Evolutionary conservation across 805 yeast species (phyloP).

Genomic region (Metschnikowia arizonensis): DNA sequence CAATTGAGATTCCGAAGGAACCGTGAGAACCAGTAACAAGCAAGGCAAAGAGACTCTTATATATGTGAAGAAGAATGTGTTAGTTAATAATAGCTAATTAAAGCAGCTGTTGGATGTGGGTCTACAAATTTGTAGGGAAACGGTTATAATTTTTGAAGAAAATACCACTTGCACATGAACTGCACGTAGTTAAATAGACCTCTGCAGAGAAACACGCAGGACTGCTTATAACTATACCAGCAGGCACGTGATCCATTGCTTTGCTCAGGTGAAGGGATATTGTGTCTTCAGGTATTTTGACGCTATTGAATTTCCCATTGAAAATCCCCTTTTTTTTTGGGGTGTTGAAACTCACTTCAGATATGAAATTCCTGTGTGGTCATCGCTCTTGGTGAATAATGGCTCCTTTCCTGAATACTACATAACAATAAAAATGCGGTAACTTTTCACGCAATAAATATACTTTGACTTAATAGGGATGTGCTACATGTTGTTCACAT

Average conservation of each 20-base stretch:
- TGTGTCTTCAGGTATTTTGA: neutral
- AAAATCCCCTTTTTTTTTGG: neutral
- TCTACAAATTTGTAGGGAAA: neutral
- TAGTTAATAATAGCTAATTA: neutral
- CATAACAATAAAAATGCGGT: neutral
- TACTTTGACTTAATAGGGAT: neutral
- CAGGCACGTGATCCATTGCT: neutral
- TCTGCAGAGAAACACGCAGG: conserved; percentile 5
- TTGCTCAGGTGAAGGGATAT: too few relatives aligned
- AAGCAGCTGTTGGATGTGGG: neutral
- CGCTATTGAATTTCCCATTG: neutral
- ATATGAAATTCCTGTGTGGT: neutral
- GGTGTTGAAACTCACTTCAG: neutral
- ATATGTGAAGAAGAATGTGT: neutral
- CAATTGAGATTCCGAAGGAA: conserved; percentile 1
- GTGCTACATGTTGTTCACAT: neutral
- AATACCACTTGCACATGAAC: conserved; percentile 5
- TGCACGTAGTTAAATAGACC: neutral
- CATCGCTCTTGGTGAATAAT: neutral
- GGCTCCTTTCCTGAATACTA: neutral
- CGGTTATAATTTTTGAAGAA: neutral
- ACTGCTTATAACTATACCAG: conserved; percentile 1
- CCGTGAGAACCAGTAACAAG: neutral
- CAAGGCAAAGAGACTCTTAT: neutral
- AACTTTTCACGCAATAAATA: neutral